Base-by-base conservation (phyloP, 768 basidiomycete species). In the Tricholoma furcatifolium region DNA sequence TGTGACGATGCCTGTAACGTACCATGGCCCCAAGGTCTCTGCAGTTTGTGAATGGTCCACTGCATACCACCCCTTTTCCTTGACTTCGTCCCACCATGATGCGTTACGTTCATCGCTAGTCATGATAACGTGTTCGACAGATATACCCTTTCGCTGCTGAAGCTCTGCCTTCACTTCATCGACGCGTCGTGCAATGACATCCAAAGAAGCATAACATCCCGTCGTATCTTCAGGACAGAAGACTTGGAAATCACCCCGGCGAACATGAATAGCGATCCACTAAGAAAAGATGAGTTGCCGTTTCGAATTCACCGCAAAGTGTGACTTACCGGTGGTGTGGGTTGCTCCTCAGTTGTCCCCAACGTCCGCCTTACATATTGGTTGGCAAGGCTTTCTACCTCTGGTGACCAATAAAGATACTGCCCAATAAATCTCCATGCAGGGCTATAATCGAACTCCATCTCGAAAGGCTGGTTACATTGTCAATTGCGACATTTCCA, bases 31-130 rank as follows among this genome's bases (percentile, higher is more conserved):
- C 53, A 80, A 71, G 11, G 60, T 60, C 48, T 79, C 73, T 35
- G 61, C 72, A 4, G 82, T 83, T 17, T 64, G 56, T 7, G 75
- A 69, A 62, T 82, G 82, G 60, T 85, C 77, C 30, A 83, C 63
- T 15, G 62, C 61, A 31, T 69, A 71, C 83, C 84, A 87, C 1
- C 83, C 83, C 40, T 67, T 66, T 20, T 67, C 63, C 32, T 64
- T 62, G 6, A 83, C 78, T 18, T 74, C 75, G n/a, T 71, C 65
- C 82, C 82, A 85, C 83, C 81, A 85, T n/a, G 67, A 69, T 10
- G 72, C 59, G 58, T 83, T 72, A 39, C 66, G 60, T 61, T 87
- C 84, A 60, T 87, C 85, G 54, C 82, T 85, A 15, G 83, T 86
- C 74, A 85, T 75, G 39, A 87, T 71, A 21, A 86, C 79, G 56